Evolutionary conservation across 2,329 filamentous ascomycete genomes (phyloP).

Genomic region (Waltergamsia citrina): DNA sequence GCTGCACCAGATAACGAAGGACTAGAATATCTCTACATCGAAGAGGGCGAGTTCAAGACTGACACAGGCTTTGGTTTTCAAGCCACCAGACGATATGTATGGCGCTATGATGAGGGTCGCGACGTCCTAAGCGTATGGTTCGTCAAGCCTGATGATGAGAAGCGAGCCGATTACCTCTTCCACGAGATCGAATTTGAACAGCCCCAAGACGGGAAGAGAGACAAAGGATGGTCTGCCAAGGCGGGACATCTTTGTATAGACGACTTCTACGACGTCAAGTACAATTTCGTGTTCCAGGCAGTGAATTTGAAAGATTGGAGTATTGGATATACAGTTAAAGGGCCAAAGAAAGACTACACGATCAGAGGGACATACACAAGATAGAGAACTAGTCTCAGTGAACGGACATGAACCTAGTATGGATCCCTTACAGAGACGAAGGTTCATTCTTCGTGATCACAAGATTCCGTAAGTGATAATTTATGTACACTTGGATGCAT

Average conservation of each 20-base stretch:
- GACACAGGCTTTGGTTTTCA: constrained; percentile 45
- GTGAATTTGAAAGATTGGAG: constrained; percentile 48
- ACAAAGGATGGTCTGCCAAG: constrained; percentile 50
- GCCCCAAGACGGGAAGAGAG: constrained; percentile 14
- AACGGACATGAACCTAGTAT: too few relatives aligned
- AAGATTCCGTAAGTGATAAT: too few relatives aligned
- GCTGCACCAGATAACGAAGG: constrained; percentile 19
- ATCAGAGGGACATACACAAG: constrained; percentile 45
- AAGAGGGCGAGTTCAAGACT: constrained; percentile 56
- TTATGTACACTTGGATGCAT: too few relatives aligned
- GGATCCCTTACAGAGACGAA: too few relatives aligned
- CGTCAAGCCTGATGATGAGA: constrained; percentile 51
- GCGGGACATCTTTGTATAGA: constrained; percentile 62
- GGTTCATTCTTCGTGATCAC: too few relatives aligned
- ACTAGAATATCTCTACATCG: constrained; percentile 59
- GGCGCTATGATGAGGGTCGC: constrained; percentile 53
- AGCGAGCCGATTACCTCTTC: constrained; percentile 63
- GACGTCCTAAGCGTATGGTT: constrained; percentile 68
- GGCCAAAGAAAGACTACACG: constrained; percentile 66
- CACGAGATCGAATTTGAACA: constrained; percentile 58
- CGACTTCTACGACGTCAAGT: constrained; percentile 62
- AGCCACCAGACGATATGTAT: constrained; percentile 60
- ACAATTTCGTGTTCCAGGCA: constrained; percentile 55
- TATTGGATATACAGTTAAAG: constrained; percentile 56
- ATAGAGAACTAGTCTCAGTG: too few relatives aligned